Base-by-base conservation (phyloP, 257 asterid genomes). In the Eucommia ulmoides region DNA sequence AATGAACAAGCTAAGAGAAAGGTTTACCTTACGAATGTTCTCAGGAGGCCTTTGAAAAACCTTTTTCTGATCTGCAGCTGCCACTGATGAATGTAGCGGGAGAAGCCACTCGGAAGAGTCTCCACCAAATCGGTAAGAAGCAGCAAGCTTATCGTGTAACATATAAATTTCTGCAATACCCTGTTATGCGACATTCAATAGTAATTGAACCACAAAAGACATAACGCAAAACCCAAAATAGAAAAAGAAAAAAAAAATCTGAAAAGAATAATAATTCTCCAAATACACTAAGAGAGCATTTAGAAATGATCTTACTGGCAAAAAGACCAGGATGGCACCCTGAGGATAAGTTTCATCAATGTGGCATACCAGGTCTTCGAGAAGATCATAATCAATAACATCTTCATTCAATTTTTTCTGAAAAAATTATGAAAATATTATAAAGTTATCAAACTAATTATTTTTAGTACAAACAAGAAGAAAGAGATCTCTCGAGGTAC, bases 321-420 rank as follows among this genome's bases (percentile, higher is more conserved):
- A 68, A 70, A 89, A 89, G 56, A 89, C 79, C 53, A 89, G 67
- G 62, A 89, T 80, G 56, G 96, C 85, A 26, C 98, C 98, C 68
- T 78, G 85, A 21, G 80, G 72, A 46, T 66, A 80, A 50, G 79
- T 76, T 53, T 80, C 91, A 72, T 89, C 96, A 55, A 89, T 68
- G 69, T 76, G 77, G 82, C 82, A 79, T 33, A 89, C 84, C 63
- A 89, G 85, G 71, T 85, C 98, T 73, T 89, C 96, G n/a, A 89
- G 83, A 62, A 89, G 77, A 66, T 89, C 96, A 75, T 85, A 89
- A 69, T 89, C 96, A 59, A 85, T 82, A 41, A 72, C 55, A 65
- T 80, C 98, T 78, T 89, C 98, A 68, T 89, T 85, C 72, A 85
- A 53, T 68, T 65, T 85, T 71, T 74, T 85, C 98, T 89, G 91